phyloP scores from a whole-genome alignment of 176 grass and related monocot species.

The Typha latifolia region DNA sequence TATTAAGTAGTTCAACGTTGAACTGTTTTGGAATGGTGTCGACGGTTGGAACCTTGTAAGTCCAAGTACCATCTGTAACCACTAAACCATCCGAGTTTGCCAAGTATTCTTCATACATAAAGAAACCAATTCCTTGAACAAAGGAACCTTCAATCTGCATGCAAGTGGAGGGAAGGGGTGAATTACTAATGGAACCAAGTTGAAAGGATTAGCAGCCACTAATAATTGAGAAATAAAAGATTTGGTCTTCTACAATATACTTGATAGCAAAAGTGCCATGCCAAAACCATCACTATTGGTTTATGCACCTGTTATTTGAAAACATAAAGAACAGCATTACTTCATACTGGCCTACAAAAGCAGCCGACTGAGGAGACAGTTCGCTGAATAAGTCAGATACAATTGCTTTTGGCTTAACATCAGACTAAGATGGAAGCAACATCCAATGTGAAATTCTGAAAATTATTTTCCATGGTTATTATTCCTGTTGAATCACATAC shows the following conservation, averaged over 20 bases:
- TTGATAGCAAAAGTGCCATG: background rate
- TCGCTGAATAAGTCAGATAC: no score
- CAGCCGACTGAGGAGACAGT: no score
- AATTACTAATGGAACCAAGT: background rate
- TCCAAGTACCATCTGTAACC: slow-evolving; percentile 84
- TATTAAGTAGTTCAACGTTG: slow-evolving; percentile 76
- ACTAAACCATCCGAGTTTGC: slow-evolving; percentile 63
- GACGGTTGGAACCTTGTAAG: slow-evolving; percentile 84
- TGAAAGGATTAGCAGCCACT: slow-evolving; percentile 1
- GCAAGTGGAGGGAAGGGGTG: background rate
- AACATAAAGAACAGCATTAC: no score
- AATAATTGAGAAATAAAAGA: background rate
- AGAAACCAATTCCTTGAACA: slow-evolving; percentile 92
- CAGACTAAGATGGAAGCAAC: no score
- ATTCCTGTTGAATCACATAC: no score
- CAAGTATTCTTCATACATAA: slow-evolving; percentile 71
- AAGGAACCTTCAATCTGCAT: slow-evolving; percentile 87
- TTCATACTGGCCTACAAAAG: no score
- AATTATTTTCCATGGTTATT: no score
- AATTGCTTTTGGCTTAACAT: no score
- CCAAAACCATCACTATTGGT: background rate
- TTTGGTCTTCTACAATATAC: background rate
- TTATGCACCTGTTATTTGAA: no score
- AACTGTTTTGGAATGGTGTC: slow-evolving; percentile 87
- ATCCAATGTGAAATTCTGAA: no score